Evolutionary conservation across 805 yeast species (phyloP).

Genomic region (Spathaspora girioi): DNA sequence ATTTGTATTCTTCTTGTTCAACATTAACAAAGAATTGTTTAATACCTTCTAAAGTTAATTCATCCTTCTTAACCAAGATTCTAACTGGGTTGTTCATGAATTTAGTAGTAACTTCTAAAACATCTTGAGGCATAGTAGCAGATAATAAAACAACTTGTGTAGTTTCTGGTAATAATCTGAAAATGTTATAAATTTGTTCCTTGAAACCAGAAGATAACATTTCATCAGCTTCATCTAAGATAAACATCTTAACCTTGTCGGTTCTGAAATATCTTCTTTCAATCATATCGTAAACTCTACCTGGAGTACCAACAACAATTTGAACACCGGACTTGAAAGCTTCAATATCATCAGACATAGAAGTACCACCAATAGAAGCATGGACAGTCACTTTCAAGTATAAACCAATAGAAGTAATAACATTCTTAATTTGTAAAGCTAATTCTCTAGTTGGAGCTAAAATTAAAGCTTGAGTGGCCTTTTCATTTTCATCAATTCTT

Average conservation of each 20-base stretch:
- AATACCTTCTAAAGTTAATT: constrained; percentile 92
- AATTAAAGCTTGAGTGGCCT: constrained; percentile 87
- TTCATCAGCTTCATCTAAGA: constrained; percentile 98
- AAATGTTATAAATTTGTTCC: constrained; percentile 93
- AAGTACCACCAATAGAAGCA: constrained; percentile 97
- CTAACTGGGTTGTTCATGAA: constrained; percentile 94
- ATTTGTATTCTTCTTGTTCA: constrained; percentile 91
- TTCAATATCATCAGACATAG: constrained; percentile 81
- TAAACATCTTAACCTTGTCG: constrained; percentile 84
- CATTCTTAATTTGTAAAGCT: constrained; percentile 94
- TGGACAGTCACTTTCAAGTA: constrained; percentile 89
- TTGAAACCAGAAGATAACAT: constrained; percentile 90
- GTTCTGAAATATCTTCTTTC: constrained; percentile 82
- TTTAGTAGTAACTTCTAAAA: constrained; percentile 83
- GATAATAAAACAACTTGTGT: constrained; percentile 93
- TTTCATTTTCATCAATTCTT: constrained; percentile 67
- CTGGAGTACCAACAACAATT: constrained; percentile 97
- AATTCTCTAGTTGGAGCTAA: constrained; percentile 97
- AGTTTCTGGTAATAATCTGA: constrained; percentile 78
- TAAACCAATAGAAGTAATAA: constrained; percentile 83
- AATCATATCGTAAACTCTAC: constrained; percentile 95
- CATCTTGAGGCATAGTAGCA: constrained; percentile 94
- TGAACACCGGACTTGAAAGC: constrained; percentile 85
- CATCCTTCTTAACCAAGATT: constrained; percentile 92
- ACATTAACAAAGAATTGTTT: constrained; percentile 89